Evolutionary conservation across 495 filamentous ascomycete species (phyloP), one percentile per base, ranked within the genome.

Genomic region (Neurospora sp.): DNA sequence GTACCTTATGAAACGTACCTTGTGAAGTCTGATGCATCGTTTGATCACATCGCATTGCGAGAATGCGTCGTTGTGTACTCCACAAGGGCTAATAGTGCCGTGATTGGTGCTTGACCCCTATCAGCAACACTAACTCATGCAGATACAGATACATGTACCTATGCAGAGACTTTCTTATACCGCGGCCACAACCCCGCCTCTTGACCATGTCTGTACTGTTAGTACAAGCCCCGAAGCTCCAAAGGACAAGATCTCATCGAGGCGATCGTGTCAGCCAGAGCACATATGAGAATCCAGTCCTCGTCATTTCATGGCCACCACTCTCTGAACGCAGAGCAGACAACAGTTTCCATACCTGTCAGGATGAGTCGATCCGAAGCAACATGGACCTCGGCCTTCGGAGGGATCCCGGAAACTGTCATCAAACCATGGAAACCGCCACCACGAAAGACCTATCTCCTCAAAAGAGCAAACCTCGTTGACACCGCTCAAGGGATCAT

Each of bases 391-490:
- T 27, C 44, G 14, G 70, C 20, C 35, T 53, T 27, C 8, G 35
- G 53, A 35, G 53, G 27, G 69, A 73, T 71, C 1, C 69, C 68
- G 2, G 73, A 79, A 38, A 72, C 74, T 1, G 70, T 71, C 68
- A 78, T 82, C 73, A 83, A 82, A 76, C 80, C 80, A 10, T 82
- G 81, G 81, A 79, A 79, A 39, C 78, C 74, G 4, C 42, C 75
- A 6, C 70, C 78, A 1, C 76, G 73, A 41, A 74, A 70, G 47
- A 70, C 71, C 2, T 74, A 79, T 35, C 44, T 81, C 40, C 78
- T 82, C 42, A 53, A 73, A 35, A 77, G 81, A 44, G 81, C 77
- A 7, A 82, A 78, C 1, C 73, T 82, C n/a, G 75, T 83, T 31
- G 77, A 83, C 45, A 73, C 80, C 16, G 70, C 73, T 18, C 53